Base-by-base conservation (phyloP, 768 basidiomycete species). In the Termitomyces sp. region DNA sequence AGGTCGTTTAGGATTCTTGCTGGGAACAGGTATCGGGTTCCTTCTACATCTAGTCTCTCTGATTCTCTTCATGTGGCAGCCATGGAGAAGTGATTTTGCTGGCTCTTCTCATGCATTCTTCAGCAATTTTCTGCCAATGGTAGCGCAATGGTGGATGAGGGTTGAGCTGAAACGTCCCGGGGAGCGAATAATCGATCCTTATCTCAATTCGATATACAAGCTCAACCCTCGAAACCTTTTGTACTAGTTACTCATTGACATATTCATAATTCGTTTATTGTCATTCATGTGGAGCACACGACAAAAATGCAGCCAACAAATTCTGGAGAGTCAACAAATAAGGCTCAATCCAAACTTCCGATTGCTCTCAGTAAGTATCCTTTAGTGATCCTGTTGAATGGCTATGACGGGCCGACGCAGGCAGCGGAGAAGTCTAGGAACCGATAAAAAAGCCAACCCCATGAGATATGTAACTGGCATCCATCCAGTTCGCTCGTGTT, bases 141-240 rank as follows among this genome's bases (percentile, higher is more conserved):
- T 52, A 12, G 51, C 51, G 2, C 51, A 52, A 22, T 52, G 35
- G 51, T 52, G 51, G 51, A 52, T 52, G 51, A 52, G 51, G 12
- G 11, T 52, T 6, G 51, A 52, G 51, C 22, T 52, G 33, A 52
- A 22, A 20, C 51, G 35, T 22, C 11, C n/a, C 8, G 51, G 51
- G 3, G 35, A 52, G n/a, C 35, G 51, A 36, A 36, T 36, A 4
- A 36, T 52, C 1, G 35, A 52, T 36, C 51, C 51, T 15, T 52
- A 52, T 36, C 51, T 52, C 7, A 22, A 52, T 13, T 52, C 35
- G 18, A 36, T 52, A 12, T 52, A 36, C n/a, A 52, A 13, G 13
- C 50, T 52, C 8, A 13, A 52, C 15, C 50, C 33, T 20, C 35
- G 16, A 18, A 7, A 49, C 18, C 24, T 52, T 7, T 12, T 52